Percentiles rank a stretch among this genome's conserved stretches.
These are phyloP conservation scores for Rhododendron vialii DNA, from an alignment of 148 eudicot species.

Conservation along the genomic window DNA sequence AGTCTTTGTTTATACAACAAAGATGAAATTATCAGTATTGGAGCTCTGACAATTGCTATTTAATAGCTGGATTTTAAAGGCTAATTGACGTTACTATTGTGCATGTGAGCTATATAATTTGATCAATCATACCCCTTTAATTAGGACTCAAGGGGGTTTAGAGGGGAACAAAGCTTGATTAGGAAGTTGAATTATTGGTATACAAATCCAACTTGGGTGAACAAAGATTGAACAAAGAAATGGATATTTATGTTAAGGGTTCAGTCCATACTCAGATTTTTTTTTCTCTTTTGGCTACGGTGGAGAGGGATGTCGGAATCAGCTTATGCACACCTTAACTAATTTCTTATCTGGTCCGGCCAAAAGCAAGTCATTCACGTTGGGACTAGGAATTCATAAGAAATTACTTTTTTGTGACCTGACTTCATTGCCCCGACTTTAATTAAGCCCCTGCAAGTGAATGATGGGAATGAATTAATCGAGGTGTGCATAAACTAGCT, in stretches of 20 bases:
- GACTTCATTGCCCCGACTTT: no score
- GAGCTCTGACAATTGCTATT: neutral
- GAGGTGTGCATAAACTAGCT: neutral
- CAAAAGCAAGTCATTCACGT: no score
- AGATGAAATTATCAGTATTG: neutral
- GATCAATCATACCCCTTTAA: conserved; percentile 4
- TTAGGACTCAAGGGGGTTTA: conserved; percentile 17
- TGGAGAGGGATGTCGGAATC: neutral
- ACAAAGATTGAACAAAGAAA: conserved; percentile 16
- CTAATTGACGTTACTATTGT: neutral
- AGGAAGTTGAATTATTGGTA: conserved; percentile 7
- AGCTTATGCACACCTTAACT: no score
- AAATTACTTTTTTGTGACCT: no score
- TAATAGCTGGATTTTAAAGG: neutral
- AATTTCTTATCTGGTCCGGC: no score
- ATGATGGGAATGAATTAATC: neutral
- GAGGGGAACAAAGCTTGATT: neutral
- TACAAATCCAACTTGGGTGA: conserved; percentile 16
- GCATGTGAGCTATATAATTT: neutral
- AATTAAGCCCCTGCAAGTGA: neutral
- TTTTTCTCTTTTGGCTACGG: no score
- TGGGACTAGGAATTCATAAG: neutral
- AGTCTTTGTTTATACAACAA: neutral
- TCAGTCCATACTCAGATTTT: neutral
- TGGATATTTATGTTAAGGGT: neutral